Evolutionary conservation across 1,284 basidiomycete species (phyloP), one percentile per base, ranked within the genome.

Genomic region (Malassezia furfur): DNA sequence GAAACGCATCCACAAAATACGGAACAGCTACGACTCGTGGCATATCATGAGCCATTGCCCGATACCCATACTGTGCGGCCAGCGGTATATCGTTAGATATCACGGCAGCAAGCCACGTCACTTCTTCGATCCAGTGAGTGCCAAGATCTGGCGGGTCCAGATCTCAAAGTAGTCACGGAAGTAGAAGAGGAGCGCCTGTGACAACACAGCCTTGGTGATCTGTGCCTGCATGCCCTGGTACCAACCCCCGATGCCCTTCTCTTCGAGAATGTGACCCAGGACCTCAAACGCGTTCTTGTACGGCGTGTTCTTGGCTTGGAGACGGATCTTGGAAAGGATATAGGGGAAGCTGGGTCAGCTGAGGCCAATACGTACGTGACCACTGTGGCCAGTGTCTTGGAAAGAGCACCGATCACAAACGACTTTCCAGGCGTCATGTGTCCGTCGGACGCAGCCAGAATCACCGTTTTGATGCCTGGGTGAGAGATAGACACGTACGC

Each of bases 321-420:
- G 86, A 43, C 93, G 84, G 38, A 96, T 88, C 81, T 99, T 99
- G 54, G 93, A 90, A 87, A 93, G 88, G 64, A 91, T 91, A 63
- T 75, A 73, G 7, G 74, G 67, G 57, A 75, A 72, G 14, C 40
- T 43, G 40, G 3, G 40, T 43, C 5, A 43, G 19, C 7, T 1
- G 9, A 25, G 2, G 7, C 11, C 9, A 28, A 28, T 28, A 43
- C 40, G 40, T 43, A 43, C 40, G 50, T 63, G 12, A 77, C 67
- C 6, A 74, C 61, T 2, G 94, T 99, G 2, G 94, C 94, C 56
- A 98, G 80, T 6, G 89, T 90, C 80, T 99, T 99, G 76, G 88
- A 91, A 39, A 87, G 73, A 17, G 93, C 89, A n/a, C 94, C 94
- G 22, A 96, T 78, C 41, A 85, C 64, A 78, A 99, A 99, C 7